Base-by-base conservation (phyloP, 768 basidiomycete genomes). In the Rhizopogon sp. region DNA sequence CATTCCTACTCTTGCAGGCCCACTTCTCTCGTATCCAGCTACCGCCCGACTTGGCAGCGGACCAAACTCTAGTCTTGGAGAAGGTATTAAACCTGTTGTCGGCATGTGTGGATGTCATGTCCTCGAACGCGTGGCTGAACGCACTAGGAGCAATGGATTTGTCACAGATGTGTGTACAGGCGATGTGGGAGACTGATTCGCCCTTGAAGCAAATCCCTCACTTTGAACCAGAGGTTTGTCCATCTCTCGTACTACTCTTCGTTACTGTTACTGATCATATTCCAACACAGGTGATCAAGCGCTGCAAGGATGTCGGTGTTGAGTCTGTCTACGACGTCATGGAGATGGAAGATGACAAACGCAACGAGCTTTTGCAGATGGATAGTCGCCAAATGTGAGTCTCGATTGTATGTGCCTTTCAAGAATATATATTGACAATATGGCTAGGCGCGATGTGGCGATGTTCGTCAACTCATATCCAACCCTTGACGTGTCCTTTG, bases 161-260 rank as follows among this genome's bases (percentile, higher is more conserved):
- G 45, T 91, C 91, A 8, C 97, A 98, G 70, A 98, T 98, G 96
- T 95, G 93, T 70, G 92, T 98, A 5, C 97, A 98, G 69, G 93
- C 90, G 0, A 85, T 96, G 72, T 98, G 97, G 97, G 96, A 99
- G 66, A 88, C 85, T 9, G 97, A 99, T 70, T 93, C 91, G 39
- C 94, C 95, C 0, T 72, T 98, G 61, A 93, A 90, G 66, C 96
- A 99, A 69, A 88, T 99, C 42, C 97, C 97, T 9, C 94, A 97
- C 71, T 99, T 98, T 71, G 93, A 96, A 61, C 72, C 84, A 6
- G 92, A 96, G 52, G 91, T 95, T 62, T 52, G 78, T 63, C 17
- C 3, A 25, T 39, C 9, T 37, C 53, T 52, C 43, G 16, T 16
- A 28, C 10, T 4, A 25, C 35, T 28, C 8, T 53, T 37, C 22